These are phyloP conservation scores for Mortierella polycephala DNA, from an alignment of 371 early-diverging fungal genomes.

Conservation along the genomic window DNA sequence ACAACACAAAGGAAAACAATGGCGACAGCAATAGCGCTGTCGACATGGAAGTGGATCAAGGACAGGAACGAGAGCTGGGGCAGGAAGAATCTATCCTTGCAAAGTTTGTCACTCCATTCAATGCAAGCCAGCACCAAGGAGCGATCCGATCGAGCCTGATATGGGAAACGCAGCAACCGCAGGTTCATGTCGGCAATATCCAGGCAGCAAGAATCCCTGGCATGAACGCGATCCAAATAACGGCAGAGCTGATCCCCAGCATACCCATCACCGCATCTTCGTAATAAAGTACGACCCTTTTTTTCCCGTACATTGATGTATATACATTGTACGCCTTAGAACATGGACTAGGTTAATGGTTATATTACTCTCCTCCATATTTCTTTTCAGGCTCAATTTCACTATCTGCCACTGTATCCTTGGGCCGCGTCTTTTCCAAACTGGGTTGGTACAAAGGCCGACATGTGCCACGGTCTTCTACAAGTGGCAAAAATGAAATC, in stretches of 20 bases:
- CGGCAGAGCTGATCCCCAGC: conserved; percentile 20
- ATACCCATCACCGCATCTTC: not conserved
- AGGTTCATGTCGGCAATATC: conserved; percentile 17
- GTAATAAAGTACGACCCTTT: not conserved
- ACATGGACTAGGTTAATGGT: no score
- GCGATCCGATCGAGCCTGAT: conserved; percentile 11
- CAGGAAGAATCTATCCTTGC: not conserved
- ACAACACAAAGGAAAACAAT: not conserved
- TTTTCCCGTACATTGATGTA: no score
- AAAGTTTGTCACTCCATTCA: conserved; percentile 26
- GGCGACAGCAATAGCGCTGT: not conserved
- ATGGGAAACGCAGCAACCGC: conserved; percentile 3
- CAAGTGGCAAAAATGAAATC: no score
- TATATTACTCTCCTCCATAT: no score
- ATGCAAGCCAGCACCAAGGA: conserved; percentile 5
- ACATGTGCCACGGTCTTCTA: no score
- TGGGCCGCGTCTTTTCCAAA: no score
- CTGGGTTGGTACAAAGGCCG: no score
- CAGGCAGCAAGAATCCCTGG: conserved; percentile 32
- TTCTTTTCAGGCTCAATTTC: no score
- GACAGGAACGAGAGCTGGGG: not conserved
- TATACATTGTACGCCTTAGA: no score
- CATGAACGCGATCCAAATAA: conserved; percentile 35
- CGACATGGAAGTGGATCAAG: not conserved
- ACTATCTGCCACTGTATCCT: no score